phyloP scores from a whole-genome alignment of 2,329 filamentous ascomycete genomes.

The Curvularia sp. region DNA sequence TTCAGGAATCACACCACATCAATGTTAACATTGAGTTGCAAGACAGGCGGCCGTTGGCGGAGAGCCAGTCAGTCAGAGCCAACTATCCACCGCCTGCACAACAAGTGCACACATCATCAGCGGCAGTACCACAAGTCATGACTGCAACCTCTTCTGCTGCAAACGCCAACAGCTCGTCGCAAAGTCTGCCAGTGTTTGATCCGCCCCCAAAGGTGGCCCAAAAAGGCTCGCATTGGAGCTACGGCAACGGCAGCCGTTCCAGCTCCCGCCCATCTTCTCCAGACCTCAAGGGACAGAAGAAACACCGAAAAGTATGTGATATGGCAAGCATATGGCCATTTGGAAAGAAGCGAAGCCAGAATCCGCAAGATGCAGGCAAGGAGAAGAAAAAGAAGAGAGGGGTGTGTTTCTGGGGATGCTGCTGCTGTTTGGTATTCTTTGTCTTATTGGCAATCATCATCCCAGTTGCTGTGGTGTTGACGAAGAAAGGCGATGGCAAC shows the following conservation, averaged over 20 bases:
- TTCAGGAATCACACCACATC: slow-evolving; percentile 36
- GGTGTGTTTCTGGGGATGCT: slow-evolving; percentile 46
- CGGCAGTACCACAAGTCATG: slow-evolving; percentile 26
- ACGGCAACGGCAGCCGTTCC: slow-evolving; percentile 35
- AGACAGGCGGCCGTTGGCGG: slow-evolving; percentile 31
- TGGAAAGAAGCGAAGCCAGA: slow-evolving; percentile 26
- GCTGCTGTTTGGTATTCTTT: slow-evolving; percentile 46
- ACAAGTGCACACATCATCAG: slow-evolving; percentile 27
- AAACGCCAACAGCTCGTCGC: slow-evolving; percentile 25
- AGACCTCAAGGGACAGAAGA: slow-evolving; percentile 39
- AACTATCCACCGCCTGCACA: slow-evolving; percentile 29
- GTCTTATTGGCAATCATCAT: slow-evolving; percentile 52
- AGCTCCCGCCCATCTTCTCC: slow-evolving; percentile 32
- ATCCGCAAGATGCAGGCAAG: slow-evolving; percentile 29
- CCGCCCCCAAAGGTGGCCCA: slow-evolving; percentile 41
- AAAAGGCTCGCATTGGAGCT: slow-evolving; percentile 38
- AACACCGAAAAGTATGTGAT: slow-evolving; percentile 42
- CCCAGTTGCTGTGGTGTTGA: slow-evolving; percentile 48
- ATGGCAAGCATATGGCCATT: slow-evolving; percentile 37
- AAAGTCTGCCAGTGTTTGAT: slow-evolving; percentile 38
- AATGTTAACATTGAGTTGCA: slow-evolving; percentile 46
- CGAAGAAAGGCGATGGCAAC: slow-evolving; percentile 50
- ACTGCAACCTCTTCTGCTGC: slow-evolving; percentile 17
- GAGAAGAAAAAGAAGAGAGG: slow-evolving; percentile 44
- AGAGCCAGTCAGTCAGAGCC: slow-evolving; percentile 21